Base-by-base conservation (phyloP, 805 yeast species). In the Phaffomyces thermotolerans region DNA sequence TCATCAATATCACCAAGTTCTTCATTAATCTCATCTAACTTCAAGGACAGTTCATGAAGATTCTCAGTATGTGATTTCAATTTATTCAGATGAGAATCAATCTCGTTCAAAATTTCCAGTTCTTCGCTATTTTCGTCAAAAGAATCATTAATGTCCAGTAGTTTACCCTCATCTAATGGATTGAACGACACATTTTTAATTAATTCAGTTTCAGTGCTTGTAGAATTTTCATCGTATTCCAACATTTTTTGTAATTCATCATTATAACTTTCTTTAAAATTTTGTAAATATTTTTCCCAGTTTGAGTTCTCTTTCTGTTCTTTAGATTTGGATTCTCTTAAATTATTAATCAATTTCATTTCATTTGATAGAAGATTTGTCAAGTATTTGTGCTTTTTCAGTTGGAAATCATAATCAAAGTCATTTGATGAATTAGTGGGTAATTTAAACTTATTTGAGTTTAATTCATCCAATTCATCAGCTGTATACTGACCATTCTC, bases 391-490 rank as follows among this genome's bases (percentile, higher is more conserved):
- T 49, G 36, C 20, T 54, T 53, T 34, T 48, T 48, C 8, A 45
- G 12, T 31, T 53, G 58, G 37, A 48, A 51, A 36, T 52, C 58
- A 18, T 47, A 34, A 36, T 56, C 51, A 25, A 48, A 48, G 35
- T 57, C 60, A 5, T 43, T 29, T 2, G 30, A 33, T 14, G 48
- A 13, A 2, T 37, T 37, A 32, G 34, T 40, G 4, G 61, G 61
- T 6, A 57, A 36, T 29, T 42, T 47, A 3, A 52, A 33, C 31
- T 40, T 45, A 1, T 24, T 8, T 8, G 17, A 15, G 24, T 40
- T 31, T 14, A 27, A 12, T 10, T 38, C 38, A 10, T 34, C 36
- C 4, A 22, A 14, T 4, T 29, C 18, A 2, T 30, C 36, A n/a
- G 12, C 33, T 4, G 38, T 15, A 27, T 10, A 13, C 4, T 27